Evolutionary conservation across 768 basidiomycete genomes (phyloP).

Genomic region (Tylopilus vinaceipallidus): DNA sequence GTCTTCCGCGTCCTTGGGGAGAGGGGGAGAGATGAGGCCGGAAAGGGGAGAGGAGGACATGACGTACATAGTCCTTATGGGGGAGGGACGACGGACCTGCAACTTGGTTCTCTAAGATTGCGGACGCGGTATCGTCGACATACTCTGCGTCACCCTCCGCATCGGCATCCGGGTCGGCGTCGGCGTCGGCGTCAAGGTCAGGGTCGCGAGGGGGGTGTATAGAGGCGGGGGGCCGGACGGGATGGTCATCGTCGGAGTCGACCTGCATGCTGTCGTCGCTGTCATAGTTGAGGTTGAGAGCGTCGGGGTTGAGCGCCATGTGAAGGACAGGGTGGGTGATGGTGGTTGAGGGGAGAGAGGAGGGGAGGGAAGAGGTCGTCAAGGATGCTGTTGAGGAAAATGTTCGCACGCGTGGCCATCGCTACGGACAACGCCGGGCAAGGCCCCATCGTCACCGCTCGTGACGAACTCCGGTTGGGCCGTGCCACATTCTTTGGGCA

Average conservation of each 20-base stretch:
- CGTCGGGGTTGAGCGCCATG: conserved; percentile 39
- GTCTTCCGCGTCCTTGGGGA: conserved; percentile 30
- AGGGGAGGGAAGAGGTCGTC: conserved; percentile 36
- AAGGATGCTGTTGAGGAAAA: conserved; percentile 42
- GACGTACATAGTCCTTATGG: conserved; percentile 61
- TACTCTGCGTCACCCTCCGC: conserved; percentile 44
- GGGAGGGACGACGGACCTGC: conserved; percentile 43
- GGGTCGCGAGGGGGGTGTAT: conserved; percentile 22
- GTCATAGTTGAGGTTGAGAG: conserved; percentile 54
- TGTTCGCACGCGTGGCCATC: conserved; percentile 42
- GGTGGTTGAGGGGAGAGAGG: conserved; percentile 37
- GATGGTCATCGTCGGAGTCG: conserved; percentile 54
- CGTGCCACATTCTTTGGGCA: conserved; percentile 33
- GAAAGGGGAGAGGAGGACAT: conserved; percentile 8
- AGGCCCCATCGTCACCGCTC: conserved; percentile 43
- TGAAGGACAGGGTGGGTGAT: conserved; percentile 25
- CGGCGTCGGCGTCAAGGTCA: conserved; percentile 58
- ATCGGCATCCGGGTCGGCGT: conserved; percentile 47
- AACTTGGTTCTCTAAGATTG: conserved; percentile 35
- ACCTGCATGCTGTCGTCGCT: conserved; percentile 65
- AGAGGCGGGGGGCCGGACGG: conserved; percentile 15
- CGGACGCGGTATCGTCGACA: conserved; percentile 38
- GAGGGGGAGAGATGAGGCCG: background rate
- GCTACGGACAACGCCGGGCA: conserved; percentile 42
- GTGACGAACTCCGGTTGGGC: conserved; percentile 39